These are phyloP conservation scores for Ilyonectria sp. DNA, from an alignment of 2,329 filamentous ascomycete genomes.

Conservation along the genomic window DNA sequence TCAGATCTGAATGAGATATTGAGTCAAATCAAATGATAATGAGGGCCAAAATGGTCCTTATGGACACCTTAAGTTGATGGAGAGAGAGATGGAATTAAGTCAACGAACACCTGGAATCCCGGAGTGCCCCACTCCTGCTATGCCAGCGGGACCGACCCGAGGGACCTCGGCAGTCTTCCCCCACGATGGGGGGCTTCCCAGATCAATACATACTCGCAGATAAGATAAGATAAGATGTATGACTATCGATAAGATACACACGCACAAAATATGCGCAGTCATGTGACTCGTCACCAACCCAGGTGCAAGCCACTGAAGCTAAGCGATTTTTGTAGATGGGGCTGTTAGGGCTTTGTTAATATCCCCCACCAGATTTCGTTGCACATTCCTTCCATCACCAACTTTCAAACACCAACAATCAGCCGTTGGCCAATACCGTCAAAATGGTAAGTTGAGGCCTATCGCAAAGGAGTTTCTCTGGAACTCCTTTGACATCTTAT, in stretches of 20 bases:
- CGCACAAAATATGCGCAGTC: slow-evolving; percentile 26
- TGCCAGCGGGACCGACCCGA: slow-evolving; percentile 32
- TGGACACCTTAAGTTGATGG: not conserved
- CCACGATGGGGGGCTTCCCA: slow-evolving; percentile 6
- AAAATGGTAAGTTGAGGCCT: slow-evolving; percentile 78
- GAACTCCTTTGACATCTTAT: slow-evolving; percentile 44
- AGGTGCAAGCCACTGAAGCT: slow-evolving; percentile 39
- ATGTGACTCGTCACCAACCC: slow-evolving; percentile 60
- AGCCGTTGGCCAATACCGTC: slow-evolving; percentile 68
- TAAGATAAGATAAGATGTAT: slow-evolving; percentile 23
- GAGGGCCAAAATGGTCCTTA: slow-evolving; percentile 3
- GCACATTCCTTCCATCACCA: slow-evolving; percentile 49
- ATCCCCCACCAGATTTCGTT: slow-evolving; percentile 58
- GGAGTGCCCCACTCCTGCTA: slow-evolving; percentile 26
- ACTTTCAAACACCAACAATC: slow-evolving; percentile 54
- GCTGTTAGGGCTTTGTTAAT: slow-evolving; percentile 59
- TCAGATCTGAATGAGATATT: slow-evolving; percentile 49
- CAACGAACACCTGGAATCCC: not conserved
- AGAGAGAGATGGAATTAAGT: not conserved
- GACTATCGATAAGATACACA: slow-evolving; percentile 14
- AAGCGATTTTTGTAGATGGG: slow-evolving; percentile 40
- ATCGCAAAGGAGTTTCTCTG: slow-evolving; percentile 44
- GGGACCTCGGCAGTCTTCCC: slow-evolving; percentile 46
- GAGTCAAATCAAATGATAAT: slow-evolving; percentile 32
- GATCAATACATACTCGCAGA: not conserved